These are phyloP conservation scores for Aspergillus texensis DNA, from an alignment of 2,329 filamentous ascomycete species.

Conservation along the genomic window DNA sequence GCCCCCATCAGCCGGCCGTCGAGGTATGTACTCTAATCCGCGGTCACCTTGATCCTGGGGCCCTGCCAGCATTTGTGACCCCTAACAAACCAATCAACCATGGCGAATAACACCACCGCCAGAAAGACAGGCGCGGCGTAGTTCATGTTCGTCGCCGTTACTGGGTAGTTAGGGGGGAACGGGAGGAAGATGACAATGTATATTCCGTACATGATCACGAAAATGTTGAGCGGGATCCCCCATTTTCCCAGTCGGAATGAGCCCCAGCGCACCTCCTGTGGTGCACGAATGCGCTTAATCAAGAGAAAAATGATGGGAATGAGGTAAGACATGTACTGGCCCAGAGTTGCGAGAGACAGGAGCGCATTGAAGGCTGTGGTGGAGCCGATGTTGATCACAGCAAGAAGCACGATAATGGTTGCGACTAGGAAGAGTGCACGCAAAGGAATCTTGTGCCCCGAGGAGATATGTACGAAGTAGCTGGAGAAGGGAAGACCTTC, in stretches of 20 bases:
- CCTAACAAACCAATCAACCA: constrained; percentile 20
- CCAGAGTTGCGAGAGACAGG: constrained; percentile 52
- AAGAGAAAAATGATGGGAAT: constrained; percentile 43
- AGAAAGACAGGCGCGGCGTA: constrained; percentile 24
- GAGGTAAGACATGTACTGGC: constrained; percentile 55
- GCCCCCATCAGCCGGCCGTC: no score
- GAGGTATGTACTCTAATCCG: no score
- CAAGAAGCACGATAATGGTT: constrained; percentile 32
- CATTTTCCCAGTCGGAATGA: constrained; percentile 23
- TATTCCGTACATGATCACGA: constrained; percentile 26
- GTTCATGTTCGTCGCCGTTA: constrained; percentile 29
- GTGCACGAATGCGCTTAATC: constrained; percentile 9
- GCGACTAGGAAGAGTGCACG: constrained; percentile 36
- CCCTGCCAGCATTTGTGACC: constrained; percentile 10
- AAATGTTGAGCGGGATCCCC: constrained; percentile 21
- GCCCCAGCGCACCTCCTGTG: constrained; percentile 14
- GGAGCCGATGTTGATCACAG: constrained; percentile 24
- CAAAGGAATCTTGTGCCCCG: constrained; percentile 42
- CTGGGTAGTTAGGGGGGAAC: constrained; percentile 26
- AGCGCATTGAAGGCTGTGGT: constrained; percentile 56
- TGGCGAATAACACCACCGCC: constrained; percentile 20
- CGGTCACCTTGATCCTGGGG: background rate
- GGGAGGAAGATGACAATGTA: constrained; percentile 26
- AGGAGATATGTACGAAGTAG: constrained; percentile 32
- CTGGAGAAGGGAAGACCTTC: constrained; percentile 43